A percentile compares a stretch with the other conserved stretches of the same genome.
These are phyloP conservation scores for Neurospora tetrasperma DNA, from an alignment of 495 filamentous ascomycete genomes.

Conservation along the genomic window DNA sequence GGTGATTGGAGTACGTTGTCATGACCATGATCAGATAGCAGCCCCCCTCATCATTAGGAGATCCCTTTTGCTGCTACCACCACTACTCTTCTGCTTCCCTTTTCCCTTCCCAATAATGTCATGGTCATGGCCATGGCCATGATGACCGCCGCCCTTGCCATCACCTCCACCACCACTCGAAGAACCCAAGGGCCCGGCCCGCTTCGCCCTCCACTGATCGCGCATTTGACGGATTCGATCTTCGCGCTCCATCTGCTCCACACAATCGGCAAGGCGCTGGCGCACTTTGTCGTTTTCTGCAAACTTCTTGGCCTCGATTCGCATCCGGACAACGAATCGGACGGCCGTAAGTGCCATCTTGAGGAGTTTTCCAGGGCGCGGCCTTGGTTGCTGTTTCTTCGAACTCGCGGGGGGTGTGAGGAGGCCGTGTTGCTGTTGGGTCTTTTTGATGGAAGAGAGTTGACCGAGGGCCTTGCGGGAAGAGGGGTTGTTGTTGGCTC, in stretches of 20 bases:
- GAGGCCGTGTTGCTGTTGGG: not conserved
- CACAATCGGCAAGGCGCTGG: conserved; percentile 26
- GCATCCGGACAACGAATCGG: conserved; percentile 33
- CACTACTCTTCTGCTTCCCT: not conserved
- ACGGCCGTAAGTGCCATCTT: conserved; percentile 23
- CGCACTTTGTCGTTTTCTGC: conserved; percentile 28
- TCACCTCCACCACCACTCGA: not conserved
- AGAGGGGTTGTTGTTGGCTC: conserved; percentile 18
- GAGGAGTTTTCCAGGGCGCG: conserved; percentile 6
- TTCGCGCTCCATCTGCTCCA: conserved; percentile 28
- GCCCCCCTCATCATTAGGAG: not conserved
- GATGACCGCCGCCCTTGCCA: not conserved
- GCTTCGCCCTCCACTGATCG: conserved; percentile 20
- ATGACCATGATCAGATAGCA: not conserved
- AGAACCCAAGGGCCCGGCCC: not conserved
- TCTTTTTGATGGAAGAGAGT: conserved; percentile 5
- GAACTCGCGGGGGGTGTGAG: not conserved
- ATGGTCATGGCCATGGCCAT: not conserved
- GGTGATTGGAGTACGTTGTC: not conserved
- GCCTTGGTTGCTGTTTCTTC: conserved; percentile 7
- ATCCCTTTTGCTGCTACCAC: not conserved
- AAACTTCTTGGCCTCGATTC: conserved; percentile 31
- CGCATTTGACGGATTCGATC: conserved; percentile 22
- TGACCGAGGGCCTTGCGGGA: conserved; percentile 15
- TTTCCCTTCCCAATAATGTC: not conserved